Conservation (phyloP, 768 basidiomycete genomes). For the Psilocybe tampanensis region DNA sequence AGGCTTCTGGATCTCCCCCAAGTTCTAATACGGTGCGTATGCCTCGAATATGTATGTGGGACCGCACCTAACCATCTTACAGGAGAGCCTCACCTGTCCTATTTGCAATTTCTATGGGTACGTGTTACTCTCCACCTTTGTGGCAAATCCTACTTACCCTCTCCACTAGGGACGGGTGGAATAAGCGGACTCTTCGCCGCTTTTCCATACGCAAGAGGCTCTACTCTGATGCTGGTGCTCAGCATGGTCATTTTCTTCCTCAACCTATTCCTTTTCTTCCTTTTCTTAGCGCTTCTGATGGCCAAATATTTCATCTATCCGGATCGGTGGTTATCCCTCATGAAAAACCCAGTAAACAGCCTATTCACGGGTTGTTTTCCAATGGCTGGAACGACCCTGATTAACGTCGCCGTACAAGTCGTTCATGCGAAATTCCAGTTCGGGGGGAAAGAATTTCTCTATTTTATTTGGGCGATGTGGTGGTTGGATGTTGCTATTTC, state of each 20-base stretch:
- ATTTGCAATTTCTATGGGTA: constrained; percentile 49
- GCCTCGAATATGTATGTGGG: not conserved
- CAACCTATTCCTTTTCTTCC: constrained; percentile 54
- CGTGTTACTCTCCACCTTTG: constrained; percentile 2
- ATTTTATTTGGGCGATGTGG: constrained; percentile 65
- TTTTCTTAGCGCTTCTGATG: constrained; percentile 46
- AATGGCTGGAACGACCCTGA: constrained; percentile 64
- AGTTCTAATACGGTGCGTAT: not conserved
- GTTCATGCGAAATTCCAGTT: constrained; percentile 47
- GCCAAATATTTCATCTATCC: constrained; percentile 59
- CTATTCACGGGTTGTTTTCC: constrained; percentile 51
- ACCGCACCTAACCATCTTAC: not conserved
- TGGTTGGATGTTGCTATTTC: constrained; percentile 66
- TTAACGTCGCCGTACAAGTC: constrained; percentile 49
- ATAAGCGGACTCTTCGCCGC: constrained; percentile 57
- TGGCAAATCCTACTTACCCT: not conserved
- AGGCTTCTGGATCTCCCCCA: not conserved
- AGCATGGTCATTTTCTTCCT: constrained; percentile 57
- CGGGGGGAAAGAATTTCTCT: constrained; percentile 55
- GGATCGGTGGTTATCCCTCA: constrained; percentile 39
- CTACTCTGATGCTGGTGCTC: constrained; percentile 38
- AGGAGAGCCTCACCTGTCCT: constrained; percentile 45
- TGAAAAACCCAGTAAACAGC: constrained; percentile 47
- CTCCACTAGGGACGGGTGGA: constrained; percentile 43
- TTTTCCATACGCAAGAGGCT: constrained; percentile 56